Evolutionary conservation across 495 filamentous ascomycete species (phyloP).

Genomic region (Podospora comata): DNA sequence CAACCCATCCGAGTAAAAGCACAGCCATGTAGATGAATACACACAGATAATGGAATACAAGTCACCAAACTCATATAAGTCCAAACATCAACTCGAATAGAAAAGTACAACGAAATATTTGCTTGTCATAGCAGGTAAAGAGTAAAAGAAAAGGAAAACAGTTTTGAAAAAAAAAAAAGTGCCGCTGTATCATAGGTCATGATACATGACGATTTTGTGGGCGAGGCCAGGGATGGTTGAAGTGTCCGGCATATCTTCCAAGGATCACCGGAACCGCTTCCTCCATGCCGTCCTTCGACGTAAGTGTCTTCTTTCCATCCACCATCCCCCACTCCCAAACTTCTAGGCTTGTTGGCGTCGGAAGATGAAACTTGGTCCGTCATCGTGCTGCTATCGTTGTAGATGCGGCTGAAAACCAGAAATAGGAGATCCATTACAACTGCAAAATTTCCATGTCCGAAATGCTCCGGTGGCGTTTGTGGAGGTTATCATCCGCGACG

Average conservation of each 20-base stretch:
- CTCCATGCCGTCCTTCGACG: constrained; percentile 37
- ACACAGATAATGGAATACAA: neutral
- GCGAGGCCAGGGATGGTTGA: constrained; percentile 36
- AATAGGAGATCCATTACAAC: constrained; percentile 15
- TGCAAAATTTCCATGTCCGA: constrained; percentile 38
- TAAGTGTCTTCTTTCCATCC: constrained; percentile 17
- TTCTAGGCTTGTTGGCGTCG: neutral
- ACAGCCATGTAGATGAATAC: neutral
- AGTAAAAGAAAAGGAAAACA: constrained; percentile 12
- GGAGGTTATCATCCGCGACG: constrained; percentile 29
- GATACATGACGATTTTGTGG: constrained; percentile 22
- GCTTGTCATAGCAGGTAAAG: neutral
- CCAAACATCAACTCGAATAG: neutral
- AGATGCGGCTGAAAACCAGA: neutral
- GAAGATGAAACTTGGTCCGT: neutral
- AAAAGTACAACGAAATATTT: neutral
- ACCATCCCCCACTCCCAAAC: neutral
- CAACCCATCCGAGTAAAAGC: neutral
- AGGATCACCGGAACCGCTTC: constrained; percentile 10
- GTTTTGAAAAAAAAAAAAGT: constrained; percentile 8
- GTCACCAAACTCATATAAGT: neutral
- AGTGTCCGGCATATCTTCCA: constrained; percentile 13
- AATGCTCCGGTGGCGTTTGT: constrained; percentile 52
- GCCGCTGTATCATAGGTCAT: constrained; percentile 17
- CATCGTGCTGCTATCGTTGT: neutral